phyloP scores from a whole-genome alignment of 257 asterid species.

The Solanum corneliomulleri region DNA sequence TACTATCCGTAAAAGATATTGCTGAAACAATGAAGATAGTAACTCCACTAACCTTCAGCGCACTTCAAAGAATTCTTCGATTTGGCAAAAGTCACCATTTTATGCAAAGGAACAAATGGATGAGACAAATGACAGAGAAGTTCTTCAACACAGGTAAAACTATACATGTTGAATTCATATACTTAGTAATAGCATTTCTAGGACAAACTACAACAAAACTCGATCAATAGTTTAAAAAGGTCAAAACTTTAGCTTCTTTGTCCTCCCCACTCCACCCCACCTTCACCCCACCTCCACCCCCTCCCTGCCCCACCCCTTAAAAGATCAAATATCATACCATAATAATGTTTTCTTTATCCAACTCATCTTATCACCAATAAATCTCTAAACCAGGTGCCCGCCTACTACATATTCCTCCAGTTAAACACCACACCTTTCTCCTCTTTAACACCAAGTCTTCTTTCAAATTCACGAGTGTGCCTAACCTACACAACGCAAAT shows the following conservation, averaged over 20 bases:
- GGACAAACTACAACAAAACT: neutral
- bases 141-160: neutral
- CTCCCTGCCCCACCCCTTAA: neutral
- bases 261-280: neutral
- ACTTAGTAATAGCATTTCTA: neutral
- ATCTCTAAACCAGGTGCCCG: neutral
- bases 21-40: neutral
- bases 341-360: neutral
- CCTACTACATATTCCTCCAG: neutral
- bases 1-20: neutral
- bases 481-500: neutral
- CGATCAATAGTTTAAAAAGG: neutral
- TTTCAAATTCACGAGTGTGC: neutral
- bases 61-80: conserved; percentile 46
- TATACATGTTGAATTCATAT: neutral
- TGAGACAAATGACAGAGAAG: neutral
- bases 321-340: neutral
- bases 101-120: neutral
- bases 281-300: no score
- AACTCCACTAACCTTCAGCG: conserved; percentile 27
- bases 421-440: neutral
- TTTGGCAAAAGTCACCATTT: conserved; percentile 34
- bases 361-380: neutral
- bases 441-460: neutral
- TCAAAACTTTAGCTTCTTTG: neutral